Evolutionary conservation across 371 early-diverging fungal genomes (phyloP), one percentile per base, ranked within the genome.

Genomic region (Mucor velutinosus): DNA sequence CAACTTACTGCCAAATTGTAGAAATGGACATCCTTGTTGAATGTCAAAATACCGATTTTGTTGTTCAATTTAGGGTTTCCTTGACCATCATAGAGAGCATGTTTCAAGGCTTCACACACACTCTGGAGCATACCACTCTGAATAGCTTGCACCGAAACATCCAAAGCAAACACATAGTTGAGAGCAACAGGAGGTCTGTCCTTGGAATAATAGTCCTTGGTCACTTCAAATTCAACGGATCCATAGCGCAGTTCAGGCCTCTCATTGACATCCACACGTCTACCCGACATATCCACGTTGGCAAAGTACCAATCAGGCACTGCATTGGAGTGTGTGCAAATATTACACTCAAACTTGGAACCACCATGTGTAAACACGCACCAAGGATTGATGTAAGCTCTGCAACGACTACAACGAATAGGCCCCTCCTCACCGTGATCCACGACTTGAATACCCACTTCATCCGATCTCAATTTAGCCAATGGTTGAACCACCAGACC

Each of bases 361-460:
- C 99, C 99, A 4, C 98, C 98, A 35, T 95, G 91, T 15, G 92
- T 86, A 72, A 97, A 99, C 15, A 79, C 77, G 73, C 95, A 92
- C 81, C 88, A 90, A 2, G 97, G 96, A 70, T 97, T 98, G 74
- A 98, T 91, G 72, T 99, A 99, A 7, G 94, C 94, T 60, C 93
- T 90, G 86, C 99, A 99, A 5, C 98, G 90, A 32, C 80, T 78
- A 76, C 99, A 99, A 27, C 99, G 89, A 6, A 95, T 79, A 2
- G 99, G 99, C 0, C 99, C 99, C 15, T 87, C 81, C 32, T 89
- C 90, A 17, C 97, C 98, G 82, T 93, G 94, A 77, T 97, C 92
- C 6, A 97, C 95, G 0, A 93, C 84, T 55, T 91, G 92, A 29
- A 98, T 80, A 3, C 93, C 92, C 11, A 87, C 87, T 83, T 98